A percentile compares a stretch with the other conserved stretches of the same genome.
These are phyloP conservation scores for Solanum gracilifrons DNA, from an alignment of 257 asterid genomes.

Conservation along the genomic window DNA sequence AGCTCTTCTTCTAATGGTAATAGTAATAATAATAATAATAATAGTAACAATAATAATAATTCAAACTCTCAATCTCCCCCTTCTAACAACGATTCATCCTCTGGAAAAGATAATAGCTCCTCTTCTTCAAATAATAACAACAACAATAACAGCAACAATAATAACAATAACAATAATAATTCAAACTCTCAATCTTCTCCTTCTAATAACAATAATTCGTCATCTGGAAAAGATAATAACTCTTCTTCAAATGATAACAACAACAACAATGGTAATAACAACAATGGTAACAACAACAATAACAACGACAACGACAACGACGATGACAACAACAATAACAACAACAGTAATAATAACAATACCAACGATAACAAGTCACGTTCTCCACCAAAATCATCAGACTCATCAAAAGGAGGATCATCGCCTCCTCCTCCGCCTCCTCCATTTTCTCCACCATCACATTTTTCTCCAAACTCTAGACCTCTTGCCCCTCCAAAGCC, in stretches of 20 bases:
- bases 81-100: not conserved
- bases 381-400: not conserved
- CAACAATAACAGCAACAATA: not conserved
- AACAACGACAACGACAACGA: not conserved
- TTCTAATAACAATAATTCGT: not conserved
- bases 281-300: too few species aligned
- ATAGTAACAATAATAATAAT: not conserved
- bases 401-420: not conserved
- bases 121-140: not conserved
- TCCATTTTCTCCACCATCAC: not conserved
- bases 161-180: not conserved
- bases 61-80: not conserved
- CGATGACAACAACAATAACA: not conserved
- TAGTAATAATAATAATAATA: not conserved
- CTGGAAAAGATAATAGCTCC: not conserved
- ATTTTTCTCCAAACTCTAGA: not conserved
- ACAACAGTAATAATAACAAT: not conserved
- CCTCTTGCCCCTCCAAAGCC: slow-evolving; percentile 12
- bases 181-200: not conserved
- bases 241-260: not conserved
- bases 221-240: not conserved
- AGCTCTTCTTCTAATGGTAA: not conserved
- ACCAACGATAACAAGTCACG: not conserved
- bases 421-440: not conserved
- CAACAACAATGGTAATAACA: not conserved